These are phyloP conservation scores for Inga leiocalycina DNA, from an alignment of 306 rosid species.

Conservation along the genomic window DNA sequence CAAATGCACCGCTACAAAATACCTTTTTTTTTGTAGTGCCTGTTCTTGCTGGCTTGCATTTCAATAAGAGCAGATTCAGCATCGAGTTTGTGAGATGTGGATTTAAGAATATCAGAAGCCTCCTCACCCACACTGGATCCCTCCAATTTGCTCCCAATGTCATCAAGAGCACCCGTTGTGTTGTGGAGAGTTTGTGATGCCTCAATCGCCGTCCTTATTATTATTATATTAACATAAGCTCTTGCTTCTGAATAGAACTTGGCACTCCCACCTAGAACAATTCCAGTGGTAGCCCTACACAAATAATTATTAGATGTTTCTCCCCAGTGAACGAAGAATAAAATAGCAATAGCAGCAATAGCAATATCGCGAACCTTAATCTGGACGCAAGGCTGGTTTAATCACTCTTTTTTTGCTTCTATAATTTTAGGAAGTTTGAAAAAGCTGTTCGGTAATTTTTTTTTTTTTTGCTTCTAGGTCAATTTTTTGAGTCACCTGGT, in stretches of 20 bases:
- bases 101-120: conserved; percentile 40
- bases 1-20: too few relatives aligned
- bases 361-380: too few relatives aligned
- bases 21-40: too few relatives aligned
- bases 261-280: conserved; percentile 59
- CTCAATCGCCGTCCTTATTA: conserved; percentile 48
- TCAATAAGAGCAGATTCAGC: conserved; percentile 49
- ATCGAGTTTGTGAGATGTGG: conserved; percentile 48
- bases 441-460: too few relatives aligned
- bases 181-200: conserved; percentile 60
- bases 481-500: too few relatives aligned
- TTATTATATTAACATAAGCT: conserved; percentile 52
- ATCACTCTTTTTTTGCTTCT: too few relatives aligned
- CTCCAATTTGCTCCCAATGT: conserved; percentile 27
- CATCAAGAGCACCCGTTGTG: conserved; percentile 11
- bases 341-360: too few relatives aligned
- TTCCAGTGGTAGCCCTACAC: conserved; percentile 58
- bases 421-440: too few relatives aligned
- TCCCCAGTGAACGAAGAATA: too few relatives aligned
- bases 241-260: conserved; percentile 55
- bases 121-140: conserved; percentile 32
- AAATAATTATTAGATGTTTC: not conserved
- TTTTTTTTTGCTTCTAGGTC: too few relatives aligned
- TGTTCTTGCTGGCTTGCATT: conserved; percentile 46
- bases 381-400: too few relatives aligned